Base-by-base conservation (phyloP, 176 grass and related monocot genomes). In the Cymbopogon citratus region DNA sequence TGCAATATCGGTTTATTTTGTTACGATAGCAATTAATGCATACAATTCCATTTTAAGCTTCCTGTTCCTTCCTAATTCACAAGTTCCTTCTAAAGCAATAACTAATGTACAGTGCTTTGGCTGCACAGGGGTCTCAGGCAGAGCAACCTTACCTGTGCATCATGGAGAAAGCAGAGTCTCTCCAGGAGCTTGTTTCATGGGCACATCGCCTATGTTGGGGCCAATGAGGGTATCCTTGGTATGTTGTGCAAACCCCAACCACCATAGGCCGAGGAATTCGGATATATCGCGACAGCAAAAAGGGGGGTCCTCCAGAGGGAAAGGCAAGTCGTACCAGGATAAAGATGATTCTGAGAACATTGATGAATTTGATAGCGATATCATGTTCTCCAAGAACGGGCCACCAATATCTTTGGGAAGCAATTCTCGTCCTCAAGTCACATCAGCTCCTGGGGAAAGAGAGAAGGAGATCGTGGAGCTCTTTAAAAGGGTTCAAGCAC, bases 401-500 rank as follows among this genome's bases (percentile, higher is more conserved):
- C 85, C 87, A 74, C 66, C 85, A 36, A 83, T 87, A 40, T 89
- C 88, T 62, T 79, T 79, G 65, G 49, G 28, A 56, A 89, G 80
- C 73, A 89, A 90, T 67, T 60, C 74, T 9, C 73, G 80, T 65
- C 73, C 71, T 54, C 84, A 87, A 36, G 87, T 63, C 16, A 91
- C 87, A 80, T 77, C 81, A 54, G 60, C 48, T 77, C 87, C 87
- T 48, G 89, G 87, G 49, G 81, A 83, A 80, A 91, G 88, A 77
- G 87, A 93, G 80, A 87, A 89, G 63, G 92, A 91, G 68, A 95
- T 93, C 24, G 78, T 95, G 48, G 84, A 88, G 76, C 76, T 98
- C 27, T 95, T 98, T 69, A 92, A 87, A 91, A 98, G 79, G 68
- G 88, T 92, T 31, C 90, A 91, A 81, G 73, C 92, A n/a, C 90